These are phyloP conservation scores for Croton setiger DNA, from an alignment of 441 rosid species.

Conservation along the genomic window DNA sequence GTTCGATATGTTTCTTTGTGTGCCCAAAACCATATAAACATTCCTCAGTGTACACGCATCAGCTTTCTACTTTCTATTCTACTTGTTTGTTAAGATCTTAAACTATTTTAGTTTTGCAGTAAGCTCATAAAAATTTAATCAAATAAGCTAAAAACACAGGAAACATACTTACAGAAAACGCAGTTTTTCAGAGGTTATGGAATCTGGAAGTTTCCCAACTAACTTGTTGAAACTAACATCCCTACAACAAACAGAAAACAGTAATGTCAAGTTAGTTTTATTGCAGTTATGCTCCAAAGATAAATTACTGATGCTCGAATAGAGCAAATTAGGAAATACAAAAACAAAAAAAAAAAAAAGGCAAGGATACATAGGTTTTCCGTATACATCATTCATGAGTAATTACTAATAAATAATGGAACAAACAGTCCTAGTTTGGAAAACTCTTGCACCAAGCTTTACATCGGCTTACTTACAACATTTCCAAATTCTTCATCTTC, in stretches of 20 bases:
- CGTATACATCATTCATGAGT: neutral
- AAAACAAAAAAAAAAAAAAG: neutral
- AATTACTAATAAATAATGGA: neutral
- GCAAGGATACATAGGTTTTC: too few relatives aligned
- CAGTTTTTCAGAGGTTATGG: slow-evolving; percentile 29
- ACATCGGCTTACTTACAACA: slow-evolving; percentile 44
- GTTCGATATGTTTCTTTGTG: neutral
- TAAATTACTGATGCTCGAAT: neutral
- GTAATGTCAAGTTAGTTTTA: slow-evolving; percentile 9
- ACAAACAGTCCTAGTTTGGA: neutral
- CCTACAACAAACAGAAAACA: slow-evolving; percentile 37
- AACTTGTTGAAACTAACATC: slow-evolving; percentile 84
- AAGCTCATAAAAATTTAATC: neutral
- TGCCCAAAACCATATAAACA: neutral
- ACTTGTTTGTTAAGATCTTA: neutral
- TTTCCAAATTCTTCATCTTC: slow-evolving; percentile 35
- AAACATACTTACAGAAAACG: slow-evolving; percentile 54
- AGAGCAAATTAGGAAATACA: neutral
- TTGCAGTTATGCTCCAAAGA: neutral
- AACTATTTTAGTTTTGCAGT: neutral
- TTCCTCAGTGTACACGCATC: neutral
- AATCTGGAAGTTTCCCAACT: slow-evolving; percentile 51
- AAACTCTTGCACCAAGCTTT: slow-evolving; percentile 1
- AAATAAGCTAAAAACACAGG: slow-evolving; percentile 9
- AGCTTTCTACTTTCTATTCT: slow-evolving; percentile 6